A percentile compares a stretch with the other conserved stretches of the same genome.
Conservation (phyloP, 2,329 filamentous ascomycete species). For the Boeremia lycopersici region DNA sequence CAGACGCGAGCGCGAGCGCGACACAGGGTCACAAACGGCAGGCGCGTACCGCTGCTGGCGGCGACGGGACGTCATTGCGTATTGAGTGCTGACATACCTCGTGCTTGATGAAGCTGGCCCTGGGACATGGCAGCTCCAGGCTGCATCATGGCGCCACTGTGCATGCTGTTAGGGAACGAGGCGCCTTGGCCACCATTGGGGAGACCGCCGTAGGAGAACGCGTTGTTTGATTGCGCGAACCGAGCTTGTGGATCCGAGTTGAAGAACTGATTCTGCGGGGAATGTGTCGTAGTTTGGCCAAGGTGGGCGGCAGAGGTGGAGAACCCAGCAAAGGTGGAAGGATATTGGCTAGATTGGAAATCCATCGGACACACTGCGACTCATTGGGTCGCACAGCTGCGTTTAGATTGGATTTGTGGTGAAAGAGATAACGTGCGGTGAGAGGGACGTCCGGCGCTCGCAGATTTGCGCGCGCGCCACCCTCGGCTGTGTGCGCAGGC, state of each 20-base stretch:
- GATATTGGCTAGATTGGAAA: conserved; percentile 43
- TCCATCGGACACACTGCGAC: conserved; percentile 43
- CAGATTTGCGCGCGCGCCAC: conserved; percentile 11
- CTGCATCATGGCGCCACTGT: conserved; percentile 44
- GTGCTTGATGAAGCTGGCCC: conserved; percentile 45
- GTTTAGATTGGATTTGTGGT: conserved; percentile 47
- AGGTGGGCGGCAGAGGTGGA: conserved; percentile 37
- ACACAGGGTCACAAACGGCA: conserved; percentile 21
- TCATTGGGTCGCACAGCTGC: conserved; percentile 49
- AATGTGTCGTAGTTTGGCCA: conserved; percentile 28
- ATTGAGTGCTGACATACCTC: conserved; percentile 41
- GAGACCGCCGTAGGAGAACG: conserved; percentile 38
- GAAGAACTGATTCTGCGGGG: conserved; percentile 41
- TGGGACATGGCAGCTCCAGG: conserved; percentile 41
- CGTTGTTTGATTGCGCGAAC: conserved; percentile 41
- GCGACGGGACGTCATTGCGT: conserved; percentile 28
- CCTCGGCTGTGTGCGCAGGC: conserved; percentile 14
- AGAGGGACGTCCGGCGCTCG: conserved; percentile 31
- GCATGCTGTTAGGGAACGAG: conserved; percentile 33
- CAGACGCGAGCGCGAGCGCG: conserved; percentile 5
- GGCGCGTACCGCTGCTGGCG: conserved; percentile 18
- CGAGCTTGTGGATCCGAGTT: conserved; percentile 42
- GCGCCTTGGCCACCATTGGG: conserved; percentile 42
- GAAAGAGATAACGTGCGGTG: conserved; percentile 44
- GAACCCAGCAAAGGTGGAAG: conserved; percentile 40